Percentiles rank a stretch among this genome's conserved stretches.
Evolutionary conservation across 2,329 filamentous ascomycete genomes (phyloP).

Genomic region (Fusarium annulatum): DNA sequence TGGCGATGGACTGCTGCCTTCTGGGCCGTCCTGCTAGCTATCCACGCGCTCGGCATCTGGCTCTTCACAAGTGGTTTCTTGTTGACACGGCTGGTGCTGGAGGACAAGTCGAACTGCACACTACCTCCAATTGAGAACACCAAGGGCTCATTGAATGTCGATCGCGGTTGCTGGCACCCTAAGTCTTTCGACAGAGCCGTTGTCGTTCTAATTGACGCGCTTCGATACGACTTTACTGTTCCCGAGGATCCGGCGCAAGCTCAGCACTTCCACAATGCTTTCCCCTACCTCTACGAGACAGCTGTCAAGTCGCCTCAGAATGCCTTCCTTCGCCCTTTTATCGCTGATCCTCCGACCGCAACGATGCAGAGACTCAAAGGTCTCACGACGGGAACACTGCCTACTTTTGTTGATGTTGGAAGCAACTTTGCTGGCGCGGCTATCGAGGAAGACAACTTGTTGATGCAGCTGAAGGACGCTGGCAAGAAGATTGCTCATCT

Average conservation of each 20-base stretch:
- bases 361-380: slow-evolving; percentile 94
- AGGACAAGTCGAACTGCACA: slow-evolving; percentile 78
- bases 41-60: slow-evolving; percentile 85
- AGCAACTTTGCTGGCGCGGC: slow-evolving; percentile 95
- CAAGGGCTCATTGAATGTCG: slow-evolving; percentile 55
- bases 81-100: slow-evolving; percentile 83
- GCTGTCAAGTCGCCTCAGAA: slow-evolving; percentile 79
- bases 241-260: slow-evolving; percentile 63
- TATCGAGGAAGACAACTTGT: slow-evolving; percentile 89
- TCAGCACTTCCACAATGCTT: slow-evolving; percentile 81
- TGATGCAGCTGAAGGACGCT: slow-evolving; percentile 74
- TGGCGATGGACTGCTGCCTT: slow-evolving; percentile 73
- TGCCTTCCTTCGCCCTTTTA: slow-evolving; percentile 92
- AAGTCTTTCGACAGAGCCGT: slow-evolving; percentile 94
- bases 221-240: slow-evolving; percentile 96
- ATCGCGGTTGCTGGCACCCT: slow-evolving; percentile 92
- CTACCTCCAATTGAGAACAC: slow-evolving; percentile 71
- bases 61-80: slow-evolving; percentile 97
- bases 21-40: slow-evolving; percentile 74
- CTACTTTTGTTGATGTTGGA: slow-evolving; percentile 92
- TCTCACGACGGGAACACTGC: slow-evolving; percentile 91
- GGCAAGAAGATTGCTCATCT: slow-evolving; percentile 85
- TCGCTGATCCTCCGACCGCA: slow-evolving; percentile 94
- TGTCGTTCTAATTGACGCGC: slow-evolving; percentile 89
- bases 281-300: slow-evolving; percentile 88